Percentiles rank a stretch among this genome's conserved stretches.
phyloP scores from a whole-genome alignment of 2,329 filamentous ascomycete genomes.

The Trichoderma sp. region DNA sequence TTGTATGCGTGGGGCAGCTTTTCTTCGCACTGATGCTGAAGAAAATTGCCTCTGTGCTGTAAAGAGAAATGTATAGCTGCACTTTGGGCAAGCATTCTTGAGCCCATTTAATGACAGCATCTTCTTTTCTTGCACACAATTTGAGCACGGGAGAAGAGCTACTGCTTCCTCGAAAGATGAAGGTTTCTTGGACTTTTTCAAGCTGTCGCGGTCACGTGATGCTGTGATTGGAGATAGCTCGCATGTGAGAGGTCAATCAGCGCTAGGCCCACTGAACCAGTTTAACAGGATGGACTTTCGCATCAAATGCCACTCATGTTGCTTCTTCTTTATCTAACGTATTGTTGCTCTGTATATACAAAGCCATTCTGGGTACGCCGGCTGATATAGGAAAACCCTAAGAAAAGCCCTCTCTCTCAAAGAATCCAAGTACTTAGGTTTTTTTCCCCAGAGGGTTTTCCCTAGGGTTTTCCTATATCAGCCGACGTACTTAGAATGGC shows the following conservation, averaged over 20 bases:
- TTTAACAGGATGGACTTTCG: neutral
- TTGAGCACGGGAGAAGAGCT: conserved; percentile 21
- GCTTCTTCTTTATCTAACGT: too few relatives aligned
- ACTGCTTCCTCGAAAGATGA: neutral
- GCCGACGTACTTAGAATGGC: too few relatives aligned
- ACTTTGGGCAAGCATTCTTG: conserved; percentile 37
- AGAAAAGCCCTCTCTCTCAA: too few relatives aligned
- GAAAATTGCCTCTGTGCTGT: conserved; percentile 23
- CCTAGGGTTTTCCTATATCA: too few relatives aligned
- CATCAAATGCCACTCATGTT: neutral
- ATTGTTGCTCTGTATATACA: too few relatives aligned
- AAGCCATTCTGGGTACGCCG: too few relatives aligned
- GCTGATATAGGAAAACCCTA: too few relatives aligned
- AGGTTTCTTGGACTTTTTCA: conserved; percentile 29
- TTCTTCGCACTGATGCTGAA: conserved; percentile 24
- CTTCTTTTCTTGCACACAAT: conserved; percentile 28
- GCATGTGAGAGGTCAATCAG: conserved; percentile 23
- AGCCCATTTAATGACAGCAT: conserved; percentile 41
- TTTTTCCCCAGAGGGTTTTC: too few relatives aligned
- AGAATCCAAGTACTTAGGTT: too few relatives aligned
- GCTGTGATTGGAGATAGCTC: conserved; percentile 16
- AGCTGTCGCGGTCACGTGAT: conserved; percentile 35
- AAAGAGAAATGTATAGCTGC: conserved; percentile 26
- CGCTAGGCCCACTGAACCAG: neutral
- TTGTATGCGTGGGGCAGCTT: conserved; percentile 25